Evolutionary conservation across 352 stramenopile species (phyloP), one percentile per base, ranked within the genome.

Genomic region (Globisporangium okanoganense): DNA sequence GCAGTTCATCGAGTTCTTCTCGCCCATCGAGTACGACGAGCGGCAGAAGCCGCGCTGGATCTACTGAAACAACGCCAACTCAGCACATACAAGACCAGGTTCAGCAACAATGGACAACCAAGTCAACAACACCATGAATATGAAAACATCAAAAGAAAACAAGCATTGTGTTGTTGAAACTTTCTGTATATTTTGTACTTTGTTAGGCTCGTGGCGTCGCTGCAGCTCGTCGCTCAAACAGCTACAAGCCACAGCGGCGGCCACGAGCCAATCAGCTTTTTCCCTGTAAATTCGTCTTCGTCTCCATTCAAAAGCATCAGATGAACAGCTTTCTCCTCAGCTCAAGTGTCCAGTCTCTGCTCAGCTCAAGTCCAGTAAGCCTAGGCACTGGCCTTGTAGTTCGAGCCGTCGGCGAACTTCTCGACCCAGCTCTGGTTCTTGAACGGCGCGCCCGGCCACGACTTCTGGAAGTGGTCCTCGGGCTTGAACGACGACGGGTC

Each of bases 361-460:
- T 18, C 12, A 33, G 29, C 29, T 33, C 38, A 44, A 9, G 38
- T 12, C 40, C 43, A 31, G 24, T 7, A 22, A 27, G 51, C 69
- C 75, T 82, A 89, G 56, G 73, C 79, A 29, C 65, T 78, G 35
- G 82, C 79, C 69, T 91, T 90, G 80, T 98, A 98, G 38, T 83
- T 79, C 70, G 92, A 90, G 53, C 93, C 92, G 66, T 94, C 93
- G 50, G 87, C 83, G 69, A 98, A 96, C 79, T 98, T 88, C 47
- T 94, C 75, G 49, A 97, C 82, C 96, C 97, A 99, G 24, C 97
- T 86, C 58, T 90, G 71, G 82, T 99, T 99, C 66, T 94, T 83
- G 69, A 99, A 98, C 18, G 88, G 83, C 53, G 96, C 89, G 61
- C 97, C 97, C 52, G 90, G 95, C 97, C 97, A 99, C 47, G 96